These are phyloP conservation scores for Microcyclosporella mali DNA, from an alignment of 2,329 filamentous ascomycete species.

Conservation along the genomic window DNA sequence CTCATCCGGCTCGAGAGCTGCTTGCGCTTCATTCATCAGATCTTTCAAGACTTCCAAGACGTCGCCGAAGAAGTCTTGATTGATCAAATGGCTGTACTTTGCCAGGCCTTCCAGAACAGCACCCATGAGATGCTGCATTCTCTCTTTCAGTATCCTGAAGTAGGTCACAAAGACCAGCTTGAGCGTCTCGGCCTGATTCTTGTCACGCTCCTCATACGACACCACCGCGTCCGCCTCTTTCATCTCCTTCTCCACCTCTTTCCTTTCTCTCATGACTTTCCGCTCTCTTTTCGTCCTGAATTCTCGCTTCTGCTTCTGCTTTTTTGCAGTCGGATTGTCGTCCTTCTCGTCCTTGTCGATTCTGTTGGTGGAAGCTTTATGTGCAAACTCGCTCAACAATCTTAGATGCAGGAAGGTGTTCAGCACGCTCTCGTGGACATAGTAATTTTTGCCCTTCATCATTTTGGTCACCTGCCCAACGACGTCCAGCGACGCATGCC, in stretches of 20 bases:
- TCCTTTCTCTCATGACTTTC: slow-evolving; percentile 79
- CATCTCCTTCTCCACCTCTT: slow-evolving; percentile 87
- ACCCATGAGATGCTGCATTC: slow-evolving; percentile 83
- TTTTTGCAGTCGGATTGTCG: slow-evolving; percentile 36
- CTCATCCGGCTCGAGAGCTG: slow-evolving; percentile 41
- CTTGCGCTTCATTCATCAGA: slow-evolving; percentile 66
- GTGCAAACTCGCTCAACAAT: slow-evolving; percentile 77
- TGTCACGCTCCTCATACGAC: slow-evolving; percentile 84
- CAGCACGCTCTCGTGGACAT: slow-evolving; percentile 75
- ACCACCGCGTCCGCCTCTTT: slow-evolving; percentile 84
- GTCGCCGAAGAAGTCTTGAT: slow-evolving; percentile 98
- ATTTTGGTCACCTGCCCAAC: slow-evolving; percentile 82
- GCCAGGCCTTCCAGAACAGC: slow-evolving; percentile 90
- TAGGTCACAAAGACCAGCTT: slow-evolving; percentile 95
- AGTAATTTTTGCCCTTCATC: slow-evolving; percentile 83
- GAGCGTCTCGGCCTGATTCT: slow-evolving; percentile 89
- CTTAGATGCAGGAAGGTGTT: slow-evolving; percentile 89
- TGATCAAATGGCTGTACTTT: slow-evolving; percentile 92
- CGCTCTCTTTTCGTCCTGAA: slow-evolving; percentile 84
- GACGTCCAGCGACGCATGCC: slow-evolving; percentile 78
- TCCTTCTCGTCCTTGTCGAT: slow-evolving; percentile 58
- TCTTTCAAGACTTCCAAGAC: slow-evolving; percentile 91
- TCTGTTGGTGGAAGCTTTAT: slow-evolving; percentile 71
- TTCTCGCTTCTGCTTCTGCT: slow-evolving; percentile 70
- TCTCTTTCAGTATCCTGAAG: slow-evolving; percentile 85